A percentile compares a stretch with the other conserved stretches of the same genome.
phyloP scores from a whole-genome alignment of 2,329 filamentous ascomycete genomes.

The Nothomitra cinnamomea region DNA sequence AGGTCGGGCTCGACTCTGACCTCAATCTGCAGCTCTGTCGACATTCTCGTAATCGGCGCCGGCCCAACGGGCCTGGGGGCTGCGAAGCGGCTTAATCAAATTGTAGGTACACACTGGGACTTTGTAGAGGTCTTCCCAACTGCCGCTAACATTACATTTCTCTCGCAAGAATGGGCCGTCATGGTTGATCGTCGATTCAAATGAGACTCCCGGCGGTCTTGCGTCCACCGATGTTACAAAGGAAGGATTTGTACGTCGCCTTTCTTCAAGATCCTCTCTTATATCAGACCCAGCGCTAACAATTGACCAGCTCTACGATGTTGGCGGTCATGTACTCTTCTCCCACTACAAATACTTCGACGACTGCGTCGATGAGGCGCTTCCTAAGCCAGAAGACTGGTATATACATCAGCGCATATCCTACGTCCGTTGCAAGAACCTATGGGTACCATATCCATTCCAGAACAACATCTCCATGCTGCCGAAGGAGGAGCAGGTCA shows the following conservation, averaged over 20 bases:
- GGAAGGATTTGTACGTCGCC: constrained; percentile 82
- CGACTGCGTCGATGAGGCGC: constrained; percentile 92
- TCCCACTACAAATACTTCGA: constrained; percentile 99
- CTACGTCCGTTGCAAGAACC: constrained; percentile 89
- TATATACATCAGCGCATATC: constrained; percentile 96
- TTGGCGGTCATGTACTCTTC: constrained; percentile 96
- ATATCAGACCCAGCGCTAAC: not conserved
- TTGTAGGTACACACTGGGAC: constrained; percentile 42
- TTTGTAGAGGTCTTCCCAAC: constrained; percentile 6
- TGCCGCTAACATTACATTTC: not conserved
- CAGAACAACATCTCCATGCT: constrained; percentile 99
- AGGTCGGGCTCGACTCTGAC: not conserved
- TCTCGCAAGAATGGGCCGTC: constrained; percentile 63
- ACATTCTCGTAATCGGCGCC: constrained; percentile 95
- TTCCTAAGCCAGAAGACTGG: constrained; percentile 90
- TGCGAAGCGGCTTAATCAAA: constrained; percentile 92
- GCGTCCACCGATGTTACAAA: constrained; percentile 88
- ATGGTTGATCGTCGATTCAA: constrained; percentile 90
- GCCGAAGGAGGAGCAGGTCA: constrained; percentile 91
- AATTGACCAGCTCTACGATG: constrained; percentile 69
- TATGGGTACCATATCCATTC: constrained; percentile 98
- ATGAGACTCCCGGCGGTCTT: constrained; percentile 83
- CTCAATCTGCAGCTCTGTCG: constrained; percentile 51
- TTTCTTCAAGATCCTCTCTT: constrained; percentile 1
- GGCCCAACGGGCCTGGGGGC: constrained; percentile 95